phyloP scores from a whole-genome alignment of 495 filamentous ascomycete genomes.

The Neurospora sp. region DNA sequence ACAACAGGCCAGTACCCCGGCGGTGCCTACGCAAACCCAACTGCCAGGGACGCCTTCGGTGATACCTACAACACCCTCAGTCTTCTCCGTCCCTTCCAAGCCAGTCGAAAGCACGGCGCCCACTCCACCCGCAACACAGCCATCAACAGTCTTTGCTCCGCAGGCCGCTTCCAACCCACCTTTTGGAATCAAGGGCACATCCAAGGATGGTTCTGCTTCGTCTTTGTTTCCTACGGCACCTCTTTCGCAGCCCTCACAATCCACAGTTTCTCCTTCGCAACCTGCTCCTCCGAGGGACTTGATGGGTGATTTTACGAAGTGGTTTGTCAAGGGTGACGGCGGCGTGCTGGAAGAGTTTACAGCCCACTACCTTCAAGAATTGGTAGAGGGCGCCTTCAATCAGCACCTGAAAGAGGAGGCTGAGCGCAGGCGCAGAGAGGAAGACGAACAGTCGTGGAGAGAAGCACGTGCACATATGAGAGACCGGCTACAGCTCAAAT shows the following conservation, averaged over 20 bases:
- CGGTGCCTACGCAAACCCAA: neutral
- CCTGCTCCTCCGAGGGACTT: conserved; percentile 16
- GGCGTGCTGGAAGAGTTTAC: conserved; percentile 33
- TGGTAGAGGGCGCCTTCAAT: conserved; percentile 23
- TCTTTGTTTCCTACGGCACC: neutral
- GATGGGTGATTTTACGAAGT: conserved; percentile 33
- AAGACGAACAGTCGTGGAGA: conserved; percentile 29
- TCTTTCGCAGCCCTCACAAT: neutral
- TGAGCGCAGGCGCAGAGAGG: conserved; percentile 27
- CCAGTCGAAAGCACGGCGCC: neutral
- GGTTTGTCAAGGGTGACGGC: conserved; percentile 35
- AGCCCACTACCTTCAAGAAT: conserved; percentile 22
- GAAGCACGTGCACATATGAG: conserved; percentile 29
- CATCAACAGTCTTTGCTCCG: conserved; percentile 2
- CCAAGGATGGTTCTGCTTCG: neutral
- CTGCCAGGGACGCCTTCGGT: neutral
- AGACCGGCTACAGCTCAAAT: conserved; percentile 35
- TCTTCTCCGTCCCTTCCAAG: neutral
- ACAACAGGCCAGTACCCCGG: neutral
- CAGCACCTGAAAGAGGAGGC: conserved; percentile 26
- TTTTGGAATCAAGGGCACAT: neutral
- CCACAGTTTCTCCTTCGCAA: neutral
- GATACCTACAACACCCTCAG: neutral
- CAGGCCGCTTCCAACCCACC: neutral
- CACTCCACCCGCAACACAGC: neutral